These are phyloP conservation scores for Xylariaceae sp. DNA, from an alignment of 2,329 filamentous ascomycete genomes.

Conservation along the genomic window DNA sequence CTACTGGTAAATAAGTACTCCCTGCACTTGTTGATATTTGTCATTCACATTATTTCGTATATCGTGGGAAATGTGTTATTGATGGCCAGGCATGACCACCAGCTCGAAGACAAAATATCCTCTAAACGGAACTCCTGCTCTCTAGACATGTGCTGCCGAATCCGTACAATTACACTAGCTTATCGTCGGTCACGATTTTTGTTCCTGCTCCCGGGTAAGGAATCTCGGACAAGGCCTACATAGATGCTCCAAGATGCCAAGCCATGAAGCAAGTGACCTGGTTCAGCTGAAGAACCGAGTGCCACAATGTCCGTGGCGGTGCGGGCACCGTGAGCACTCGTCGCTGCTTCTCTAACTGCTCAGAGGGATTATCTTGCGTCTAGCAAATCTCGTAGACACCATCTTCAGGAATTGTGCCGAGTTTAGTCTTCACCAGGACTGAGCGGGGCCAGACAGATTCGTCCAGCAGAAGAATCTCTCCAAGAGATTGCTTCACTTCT, in stretches of 20 bases:
- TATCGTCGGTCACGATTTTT: no score
- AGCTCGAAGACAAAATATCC: background rate
- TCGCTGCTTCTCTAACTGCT: background rate
- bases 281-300: background rate
- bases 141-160: background rate
- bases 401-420: background rate
- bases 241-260: background rate
- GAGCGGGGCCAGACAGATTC: no score
- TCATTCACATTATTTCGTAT: background rate
- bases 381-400: background rate
- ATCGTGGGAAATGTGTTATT: background rate
- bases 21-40: slow-evolving; percentile 9
- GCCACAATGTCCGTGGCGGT: background rate
- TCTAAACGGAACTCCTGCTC: background rate
- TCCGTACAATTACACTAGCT: no score
- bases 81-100: background rate
- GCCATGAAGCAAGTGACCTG: background rate
- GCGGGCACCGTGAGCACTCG: background rate
- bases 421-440: background rate
- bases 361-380: background rate
- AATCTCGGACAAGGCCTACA: background rate
- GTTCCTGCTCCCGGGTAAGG: background rate
- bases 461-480: no score
- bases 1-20: no score
- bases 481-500: no score